Evolutionary conservation across 1,284 basidiomycete species (phyloP), one percentile per base, ranked within the genome.

Genomic region (Anthracocystis walkeri): DNA sequence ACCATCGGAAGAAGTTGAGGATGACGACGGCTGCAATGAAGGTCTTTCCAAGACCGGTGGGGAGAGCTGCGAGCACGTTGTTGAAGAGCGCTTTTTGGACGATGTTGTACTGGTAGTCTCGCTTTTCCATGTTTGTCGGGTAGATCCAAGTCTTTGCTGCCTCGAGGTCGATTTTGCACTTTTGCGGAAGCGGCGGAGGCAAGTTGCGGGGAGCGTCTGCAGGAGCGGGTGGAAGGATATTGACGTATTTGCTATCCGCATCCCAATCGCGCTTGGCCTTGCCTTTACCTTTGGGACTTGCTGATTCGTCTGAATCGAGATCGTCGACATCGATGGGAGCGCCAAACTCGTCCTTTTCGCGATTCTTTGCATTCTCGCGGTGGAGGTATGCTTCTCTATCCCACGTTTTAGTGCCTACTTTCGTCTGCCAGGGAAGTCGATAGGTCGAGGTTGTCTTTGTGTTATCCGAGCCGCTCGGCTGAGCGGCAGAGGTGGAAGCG

Each of bases 11-110:
- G 49, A 82, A 83, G 75, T 85, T 85, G 61, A 85, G 83, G 93
- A 99, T 98, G 21, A 99, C 90, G 0, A 95, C 94, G 1, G 96
- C 95, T 1, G 97, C 97, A 67, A 99, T 93, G 82, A 99, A 99
- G 0, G 97, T 99, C 87, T 99, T 99, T 21, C 97, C 97, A 7
- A 99, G 87, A 65, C 97, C 97, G 0, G 97, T 99, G 0, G 97
- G 97, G 12, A 99, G 87, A 0, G 95, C 93, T 23, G 98, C 95
- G 4, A 99, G 89, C 3, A 94, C 94, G 82, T 99, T 99, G 54
- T 97, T 92, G 65, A 93, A 95, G 31, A 99, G 89, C 79, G 92
- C 92, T 38, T 90, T 89, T 78, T 90, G 90, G 57, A 95, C 92
- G 69, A 99, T 98, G 77, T 98, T 97, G 85, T 90, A 96, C 81